Conservation (phyloP, 768 basidiomycete genomes). For the Hydnum rufescens region DNA sequence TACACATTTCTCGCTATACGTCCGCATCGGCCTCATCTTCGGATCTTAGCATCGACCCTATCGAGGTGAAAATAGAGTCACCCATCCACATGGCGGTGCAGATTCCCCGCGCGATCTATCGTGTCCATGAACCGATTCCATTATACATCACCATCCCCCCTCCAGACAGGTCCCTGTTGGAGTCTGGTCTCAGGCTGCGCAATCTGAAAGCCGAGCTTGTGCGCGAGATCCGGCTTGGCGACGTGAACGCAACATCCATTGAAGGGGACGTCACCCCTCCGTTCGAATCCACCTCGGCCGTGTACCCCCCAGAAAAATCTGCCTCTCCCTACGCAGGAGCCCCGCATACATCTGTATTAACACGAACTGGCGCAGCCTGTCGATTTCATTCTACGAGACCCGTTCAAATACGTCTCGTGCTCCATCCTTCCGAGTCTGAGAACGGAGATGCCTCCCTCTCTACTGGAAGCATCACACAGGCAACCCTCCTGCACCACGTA, state of each 20-base stretch:
- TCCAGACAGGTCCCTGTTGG: conserved; percentile 43
- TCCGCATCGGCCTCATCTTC: conserved; percentile 39
- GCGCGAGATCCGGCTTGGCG: conserved; percentile 18
- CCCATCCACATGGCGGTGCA: conserved; percentile 54
- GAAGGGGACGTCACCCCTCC: background rate
- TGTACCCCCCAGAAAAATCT: conserved; percentile 2
- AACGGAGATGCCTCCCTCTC: too few relatives aligned
- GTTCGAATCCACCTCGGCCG: background rate
- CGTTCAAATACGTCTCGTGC: conserved; percentile 58
- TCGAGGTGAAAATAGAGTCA: conserved; percentile 33
- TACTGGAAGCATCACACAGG: conserved; percentile 51
- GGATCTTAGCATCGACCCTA: conserved; percentile 36
- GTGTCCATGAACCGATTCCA: conserved; percentile 52
- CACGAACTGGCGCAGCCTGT: conserved; percentile 79
- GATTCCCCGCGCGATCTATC: conserved; percentile 51
- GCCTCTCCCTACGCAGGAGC: conserved; percentile 11
- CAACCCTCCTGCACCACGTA: conserved; percentile 66
- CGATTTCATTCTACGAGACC: conserved; percentile 64
- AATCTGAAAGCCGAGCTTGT: conserved; percentile 69
- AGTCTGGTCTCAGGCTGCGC: conserved; percentile 54
- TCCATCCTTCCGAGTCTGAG: conserved; percentile 30
- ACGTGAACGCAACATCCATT: background rate
- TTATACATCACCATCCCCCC: conserved; percentile 66
- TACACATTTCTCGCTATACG: conserved; percentile 58
- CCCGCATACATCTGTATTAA: conserved; percentile 31